A percentile compares a stretch with the other conserved stretches of the same genome.
These are phyloP conservation scores for Rubus parviflorus DNA, from an alignment of 306 rosid genomes.

Conservation along the genomic window DNA sequence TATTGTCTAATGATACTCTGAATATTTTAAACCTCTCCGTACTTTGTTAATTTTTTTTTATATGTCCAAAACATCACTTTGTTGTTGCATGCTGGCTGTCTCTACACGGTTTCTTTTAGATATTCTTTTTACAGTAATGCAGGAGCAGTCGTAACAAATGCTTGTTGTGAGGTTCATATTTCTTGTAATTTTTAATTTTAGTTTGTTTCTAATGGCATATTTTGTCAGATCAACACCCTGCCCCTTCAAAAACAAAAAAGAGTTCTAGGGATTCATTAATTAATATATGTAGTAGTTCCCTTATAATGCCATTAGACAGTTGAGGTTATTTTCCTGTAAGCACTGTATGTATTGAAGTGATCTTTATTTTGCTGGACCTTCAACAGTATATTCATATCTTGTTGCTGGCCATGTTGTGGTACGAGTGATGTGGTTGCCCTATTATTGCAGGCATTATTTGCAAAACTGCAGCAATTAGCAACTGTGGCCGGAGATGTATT, in stretches of 20 bases:
- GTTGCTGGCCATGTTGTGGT: slow-evolving; percentile 16
- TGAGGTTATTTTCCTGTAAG: not conserved
- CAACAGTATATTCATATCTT: not conserved
- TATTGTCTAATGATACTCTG: too few species aligned
- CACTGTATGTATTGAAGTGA: slow-evolving; percentile 4
- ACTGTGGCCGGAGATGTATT: slow-evolving; percentile 94
- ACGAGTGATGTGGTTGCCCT: slow-evolving; percentile 23
- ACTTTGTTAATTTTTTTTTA: too few species aligned
- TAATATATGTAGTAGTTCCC: not conserved
- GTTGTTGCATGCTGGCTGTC: not conserved
- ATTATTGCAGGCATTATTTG: slow-evolving; percentile 78
- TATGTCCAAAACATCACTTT: not conserved
- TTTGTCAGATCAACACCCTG: not conserved
- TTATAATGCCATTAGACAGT: not conserved
- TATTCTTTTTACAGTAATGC: not conserved
- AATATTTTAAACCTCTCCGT: too few species aligned
- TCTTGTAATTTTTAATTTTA: not conserved
- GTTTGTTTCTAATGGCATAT: not conserved
- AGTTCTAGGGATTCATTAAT: not conserved
- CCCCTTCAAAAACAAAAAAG: not conserved
- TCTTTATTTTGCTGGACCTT: slow-evolving; percentile 13
- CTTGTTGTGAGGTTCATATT: not conserved
- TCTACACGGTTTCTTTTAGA: not conserved
- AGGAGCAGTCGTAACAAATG: not conserved
- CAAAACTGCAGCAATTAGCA: slow-evolving; percentile 87